Evolutionary conservation across 2,329 filamentous ascomycete genomes (phyloP).

Genomic region (Cadophora gregata): DNA sequence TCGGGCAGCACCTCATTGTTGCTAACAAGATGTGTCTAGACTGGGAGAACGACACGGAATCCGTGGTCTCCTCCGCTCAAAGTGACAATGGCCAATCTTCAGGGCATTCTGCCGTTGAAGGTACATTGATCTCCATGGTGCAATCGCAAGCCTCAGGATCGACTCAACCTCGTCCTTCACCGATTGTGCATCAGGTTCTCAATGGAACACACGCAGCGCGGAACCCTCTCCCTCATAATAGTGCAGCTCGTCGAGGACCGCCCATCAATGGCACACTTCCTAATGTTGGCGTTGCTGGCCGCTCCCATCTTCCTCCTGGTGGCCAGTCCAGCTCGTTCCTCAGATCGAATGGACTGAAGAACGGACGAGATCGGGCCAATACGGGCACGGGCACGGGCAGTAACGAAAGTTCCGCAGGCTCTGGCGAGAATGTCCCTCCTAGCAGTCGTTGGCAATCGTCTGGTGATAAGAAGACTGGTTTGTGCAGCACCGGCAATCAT

Average conservation of each 20-base stretch:
- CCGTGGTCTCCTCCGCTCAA: not conserved
- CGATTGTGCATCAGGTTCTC: not conserved
- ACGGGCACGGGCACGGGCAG: conserved; percentile 2
- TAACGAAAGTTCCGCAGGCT: not conserved
- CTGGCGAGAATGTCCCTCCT: not conserved
- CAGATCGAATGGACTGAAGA: not conserved
- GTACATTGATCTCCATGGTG: not conserved
- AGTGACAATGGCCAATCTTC: not conserved
- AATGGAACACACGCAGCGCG: not conserved
- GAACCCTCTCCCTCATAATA: not conserved
- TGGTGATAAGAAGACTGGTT: not conserved
- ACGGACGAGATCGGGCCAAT: not conserved
- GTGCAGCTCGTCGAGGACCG: not conserved
- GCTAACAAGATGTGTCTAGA: not conserved
- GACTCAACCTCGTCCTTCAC: not conserved
- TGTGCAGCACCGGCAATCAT: not conserved
- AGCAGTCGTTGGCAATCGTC: not conserved
- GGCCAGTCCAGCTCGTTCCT: not conserved
- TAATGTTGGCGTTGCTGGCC: not conserved
- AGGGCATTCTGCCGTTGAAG: not conserved
- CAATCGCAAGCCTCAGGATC: not conserved
- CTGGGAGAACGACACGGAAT: conserved; percentile 2
- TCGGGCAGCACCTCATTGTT: not conserved
- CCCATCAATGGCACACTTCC: not conserved
- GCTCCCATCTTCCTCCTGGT: not conserved